These are phyloP conservation scores for Flaveria sonorensis DNA, from an alignment of 129 eudicot species.

Conservation along the genomic window DNA sequence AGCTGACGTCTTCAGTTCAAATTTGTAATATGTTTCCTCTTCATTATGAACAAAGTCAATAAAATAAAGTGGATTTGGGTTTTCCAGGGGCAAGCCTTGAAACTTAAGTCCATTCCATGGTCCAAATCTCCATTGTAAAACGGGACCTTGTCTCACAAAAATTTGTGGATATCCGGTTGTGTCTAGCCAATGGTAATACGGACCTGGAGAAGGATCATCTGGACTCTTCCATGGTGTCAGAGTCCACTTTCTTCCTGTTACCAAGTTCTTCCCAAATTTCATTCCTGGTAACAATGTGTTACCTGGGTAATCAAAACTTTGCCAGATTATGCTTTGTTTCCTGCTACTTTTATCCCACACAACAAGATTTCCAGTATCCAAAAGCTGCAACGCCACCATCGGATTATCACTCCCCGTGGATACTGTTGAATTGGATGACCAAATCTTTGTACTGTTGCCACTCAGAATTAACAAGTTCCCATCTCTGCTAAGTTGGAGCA, in stretches of 20 bases:
- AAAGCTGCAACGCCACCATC: constrained; percentile 15
- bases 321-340: constrained; percentile 27
- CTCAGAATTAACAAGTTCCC: constrained; percentile 20
- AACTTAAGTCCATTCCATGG: constrained; percentile 36
- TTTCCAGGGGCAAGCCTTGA: constrained; percentile 19
- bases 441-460: constrained; percentile 5
- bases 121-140: constrained; percentile 22
- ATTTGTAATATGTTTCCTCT: constrained; percentile 23
- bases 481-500: constrained; percentile 14
- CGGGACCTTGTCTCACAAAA: constrained; percentile 1
- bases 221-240: constrained; percentile 33
- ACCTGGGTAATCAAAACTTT: constrained; percentile 39
- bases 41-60: constrained; percentile 10
- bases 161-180: constrained; percentile 38
- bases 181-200: constrained; percentile 6
- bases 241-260: constrained; percentile 24
- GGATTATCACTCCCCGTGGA: not conserved
- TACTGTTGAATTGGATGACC: constrained; percentile 35
- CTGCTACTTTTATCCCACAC: constrained; percentile 23
- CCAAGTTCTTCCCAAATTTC: constrained; percentile 39
- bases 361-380: constrained; percentile 38
- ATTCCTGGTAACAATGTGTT: constrained; percentile 38
- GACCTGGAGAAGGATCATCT: constrained; percentile 33
- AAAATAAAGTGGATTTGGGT: not conserved
- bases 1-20: constrained; percentile 20